Evolutionary conservation across 345 rosid species (phyloP), one percentile per base, ranked within the genome.

Genomic region (Erucastrum elatum): DNA sequence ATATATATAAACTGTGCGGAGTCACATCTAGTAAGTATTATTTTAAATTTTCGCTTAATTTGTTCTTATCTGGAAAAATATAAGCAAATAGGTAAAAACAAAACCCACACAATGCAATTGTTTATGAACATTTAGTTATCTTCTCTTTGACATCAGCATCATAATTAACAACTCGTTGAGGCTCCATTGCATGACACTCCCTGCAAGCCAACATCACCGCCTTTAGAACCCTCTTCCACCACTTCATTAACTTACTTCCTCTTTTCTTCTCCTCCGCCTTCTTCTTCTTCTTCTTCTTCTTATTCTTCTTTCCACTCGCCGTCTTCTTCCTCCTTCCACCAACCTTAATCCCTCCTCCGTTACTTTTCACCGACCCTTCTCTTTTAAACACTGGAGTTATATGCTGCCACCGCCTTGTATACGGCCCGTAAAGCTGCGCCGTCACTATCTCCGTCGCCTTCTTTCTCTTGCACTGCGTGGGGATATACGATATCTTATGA

Each of bases 101-200:
- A 12, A 68, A n/a, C 56, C n/a, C 21, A 77, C 1, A 3, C 0
- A 35, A 30, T 1, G 8, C 67, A n/a, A 6, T 8, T 30, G 11
- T 73, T 61, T 73, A 79, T 79, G 44, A 63, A 79, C 64, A 67
- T 79, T 60, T 73, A 67, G 2, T n/a, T 0, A 73, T 79, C 4
- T 73, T 79, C 63, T 29, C 26, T 73, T 58, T 73, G 1, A 58
- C 67, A 30, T 8, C 2, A 67, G 4, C 29, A 66, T 16, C 69
- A 78, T 78, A 60, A 58, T 58, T 58, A 34, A 46, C 73, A 79
- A 79, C 62, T 34, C 70, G 31, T 9, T 65, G 77, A 71, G 94
- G 84, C 76, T 91, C 98, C 94, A 93, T 90, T 66, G 98, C 91
- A 78, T 93, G 98, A 60, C 95, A 93, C 64, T 86, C 87, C 75